Percentiles rank a stretch among this genome's conserved stretches.
Conservation (phyloP, 2,329 filamentous ascomycete species). For the Colletotrichum trifolii region DNA sequence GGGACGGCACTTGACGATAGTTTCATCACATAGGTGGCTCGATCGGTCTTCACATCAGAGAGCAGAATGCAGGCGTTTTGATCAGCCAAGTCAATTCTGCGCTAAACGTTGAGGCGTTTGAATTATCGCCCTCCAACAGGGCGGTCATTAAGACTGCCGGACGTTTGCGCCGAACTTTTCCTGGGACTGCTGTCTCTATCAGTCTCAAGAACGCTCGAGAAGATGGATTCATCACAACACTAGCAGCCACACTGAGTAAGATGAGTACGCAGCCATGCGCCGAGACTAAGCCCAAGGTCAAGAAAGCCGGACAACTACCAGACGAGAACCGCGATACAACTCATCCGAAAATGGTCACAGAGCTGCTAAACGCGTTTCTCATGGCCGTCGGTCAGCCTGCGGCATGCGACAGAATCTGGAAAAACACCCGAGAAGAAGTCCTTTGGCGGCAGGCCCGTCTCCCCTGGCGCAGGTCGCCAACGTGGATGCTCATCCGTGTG, state of each 20-base stretch:
- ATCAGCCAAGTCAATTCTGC: conserved; percentile 37
- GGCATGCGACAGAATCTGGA: conserved; percentile 51
- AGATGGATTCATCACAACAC: conserved; percentile 36
- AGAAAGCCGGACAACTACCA: conserved; percentile 50
- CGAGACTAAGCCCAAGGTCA: conserved; percentile 37
- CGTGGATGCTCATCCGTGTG: conserved; percentile 67
- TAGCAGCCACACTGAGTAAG: conserved; percentile 41
- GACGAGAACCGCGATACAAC: conserved; percentile 60
- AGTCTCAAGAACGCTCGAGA: conserved; percentile 28
- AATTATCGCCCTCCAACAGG: conserved; percentile 44
- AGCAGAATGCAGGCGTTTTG: conserved; percentile 50
- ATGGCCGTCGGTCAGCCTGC: conserved; percentile 48
- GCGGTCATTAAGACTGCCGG: conserved; percentile 43
- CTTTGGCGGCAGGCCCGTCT: conserved; percentile 47
- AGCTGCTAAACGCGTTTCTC: conserved; percentile 56
- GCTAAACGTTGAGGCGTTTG: conserved; percentile 47
- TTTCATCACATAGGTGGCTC: conserved; percentile 14
- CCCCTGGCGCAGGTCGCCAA: conserved; percentile 63
- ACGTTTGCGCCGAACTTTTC: conserved; percentile 45
- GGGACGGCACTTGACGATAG: not conserved
- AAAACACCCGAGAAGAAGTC: conserved; percentile 66
- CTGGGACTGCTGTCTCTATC: conserved; percentile 40
- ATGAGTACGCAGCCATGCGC: conserved; percentile 43
- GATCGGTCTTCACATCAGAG: conserved; percentile 44
- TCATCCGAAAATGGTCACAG: conserved; percentile 62